Base-by-base conservation (phyloP, 768 basidiomycete species). In the Fomitopsis pulvina region DNA sequence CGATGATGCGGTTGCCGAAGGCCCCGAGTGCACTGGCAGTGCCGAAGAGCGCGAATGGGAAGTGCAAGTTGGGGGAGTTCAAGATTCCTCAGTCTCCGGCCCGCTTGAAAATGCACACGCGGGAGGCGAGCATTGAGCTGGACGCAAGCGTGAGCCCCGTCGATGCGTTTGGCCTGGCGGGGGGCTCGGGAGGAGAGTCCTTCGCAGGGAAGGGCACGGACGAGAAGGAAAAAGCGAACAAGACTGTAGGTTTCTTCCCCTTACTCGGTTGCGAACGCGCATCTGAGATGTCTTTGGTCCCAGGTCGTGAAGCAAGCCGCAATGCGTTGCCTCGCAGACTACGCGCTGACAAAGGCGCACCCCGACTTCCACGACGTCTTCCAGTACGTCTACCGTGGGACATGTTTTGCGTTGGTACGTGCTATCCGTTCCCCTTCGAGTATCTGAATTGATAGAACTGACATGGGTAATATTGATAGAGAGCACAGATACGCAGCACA, bases 171-270 rank as follows among this genome's bases (percentile, higher is more conserved):
- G 18, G 14, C 34, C 4, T 18, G 5, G 34, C 34, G 7, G 4
- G 18, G 5, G 14, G 14, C 14, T 5, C 34, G 18, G 34, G 34
- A 5, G 34, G 34, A 4, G 34, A 37, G 34, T 37, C 53, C 8
- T 51, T 58, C 8, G 72, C 53, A 65, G 76, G n/a, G n/a, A n/a
- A n/a, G n/a, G n/a, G n/a, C n/a, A n/a, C 65, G 62, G 70, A 60
- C 25, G 62, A 68, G 48, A 57, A 78, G 37, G 83, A 86, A 66
- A 76, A 70, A 56, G 68, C 71, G 4, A 87, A 85, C 60, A 86
- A 81, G 63, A 73, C 72, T 53, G 85, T 85, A 53, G 57, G 55
- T 21, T 24, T 20, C 25, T 30, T 10, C 3, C 34, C 24, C 4
- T 44, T 20, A n/a, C 10, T 20, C 21, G 37, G 27, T 22, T 26